phyloP scores from a whole-genome alignment of 73 alveolate genomes.

The Paramecium tetraurelia region DNA sequence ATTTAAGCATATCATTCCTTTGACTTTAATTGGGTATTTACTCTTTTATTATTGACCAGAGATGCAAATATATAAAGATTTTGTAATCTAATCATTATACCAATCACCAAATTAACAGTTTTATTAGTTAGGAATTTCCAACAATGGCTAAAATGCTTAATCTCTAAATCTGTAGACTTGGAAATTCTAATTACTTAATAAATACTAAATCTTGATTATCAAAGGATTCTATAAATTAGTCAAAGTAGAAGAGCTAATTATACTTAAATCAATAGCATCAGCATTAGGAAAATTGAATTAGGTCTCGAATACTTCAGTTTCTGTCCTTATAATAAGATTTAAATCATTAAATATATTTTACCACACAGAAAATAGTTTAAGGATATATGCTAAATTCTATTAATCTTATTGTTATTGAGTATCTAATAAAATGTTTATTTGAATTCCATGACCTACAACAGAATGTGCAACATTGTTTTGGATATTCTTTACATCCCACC shows the following conservation, averaged over 20 bases:
- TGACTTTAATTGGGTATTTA: not conserved
- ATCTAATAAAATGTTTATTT: slow-evolving; percentile 58
- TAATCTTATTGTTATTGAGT: not conserved
- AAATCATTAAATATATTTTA: not conserved
- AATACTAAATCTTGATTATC: slow-evolving; percentile 20
- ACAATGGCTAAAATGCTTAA: not conserved
- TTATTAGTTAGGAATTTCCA: not conserved
- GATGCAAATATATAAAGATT: slow-evolving; percentile 25
- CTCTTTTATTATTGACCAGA: not conserved
- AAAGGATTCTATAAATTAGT: not conserved
- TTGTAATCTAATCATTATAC: slow-evolving; percentile 33
- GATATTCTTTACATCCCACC: slow-evolving; percentile 60
- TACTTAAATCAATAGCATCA: not conserved
- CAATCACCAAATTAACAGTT: slow-evolving; percentile 53
- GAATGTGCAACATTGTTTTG: slow-evolving; percentile 80
- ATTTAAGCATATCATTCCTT: slow-evolving; percentile 11
- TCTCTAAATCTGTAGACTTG: not conserved
- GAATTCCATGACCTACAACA: slow-evolving; percentile 78
- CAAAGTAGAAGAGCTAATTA: not conserved
- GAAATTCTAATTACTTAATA: slow-evolving; percentile 28
- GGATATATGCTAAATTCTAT: not conserved
- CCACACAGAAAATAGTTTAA: not conserved
- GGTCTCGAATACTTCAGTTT: slow-evolving; percentile 35
- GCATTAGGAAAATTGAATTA: slow-evolving; percentile 43
- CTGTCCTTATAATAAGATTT: not conserved